Evolutionary conservation across 1,284 basidiomycete species (phyloP), one percentile per base, ranked within the genome.

Genomic region (Fomitiporia mediterranea): DNA sequence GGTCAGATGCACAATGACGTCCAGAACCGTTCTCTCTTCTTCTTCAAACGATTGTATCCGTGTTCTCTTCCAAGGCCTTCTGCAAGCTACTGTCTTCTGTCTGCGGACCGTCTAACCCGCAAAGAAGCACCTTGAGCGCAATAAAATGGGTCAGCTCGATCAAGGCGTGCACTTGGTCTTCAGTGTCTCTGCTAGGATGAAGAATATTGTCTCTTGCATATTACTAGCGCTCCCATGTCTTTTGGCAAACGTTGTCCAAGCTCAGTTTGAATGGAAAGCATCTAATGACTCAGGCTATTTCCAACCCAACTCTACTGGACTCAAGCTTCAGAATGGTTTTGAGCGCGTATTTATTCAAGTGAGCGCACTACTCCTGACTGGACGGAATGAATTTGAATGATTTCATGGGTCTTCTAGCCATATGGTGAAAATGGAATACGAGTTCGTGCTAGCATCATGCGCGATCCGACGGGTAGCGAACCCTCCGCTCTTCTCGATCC

Each of bases 261-360:
- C 55, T 6, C 47, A 44, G 39, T 30, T 37, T 4, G 38, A 40
- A 13, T 32, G 2, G 50, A 40, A 30, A 40, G 42, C 53, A 19
- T 34, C 43, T 7, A 54, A 47, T 28, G 43, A 38, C n/a, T 47
- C 53, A 3, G 39, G 28, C 25, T 57, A 62, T 25, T 57, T 58
- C 38, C 57, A 63, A 50, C 62, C 62, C 6, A 69, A 69, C 51
- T 72, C 68, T 3, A 72, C 67, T 23, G 73, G 70, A 21, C 67
- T 75, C 42, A 73, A 73, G 53, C 60, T 71, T 25, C 70, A 73
- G 59, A 73, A 74, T 60, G 72, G 69, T 6, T 73, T 70, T 54
- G 69, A 72, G 61, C 67, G 70, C 17, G 68, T 74, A 8, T 72
- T 68, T 55, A 67, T 74, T n/a, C 72, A 73, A 64, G 72, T 70